phyloP scores from a whole-genome alignment of 1,284 basidiomycete species.

The Anthracocystis walkeri region DNA sequence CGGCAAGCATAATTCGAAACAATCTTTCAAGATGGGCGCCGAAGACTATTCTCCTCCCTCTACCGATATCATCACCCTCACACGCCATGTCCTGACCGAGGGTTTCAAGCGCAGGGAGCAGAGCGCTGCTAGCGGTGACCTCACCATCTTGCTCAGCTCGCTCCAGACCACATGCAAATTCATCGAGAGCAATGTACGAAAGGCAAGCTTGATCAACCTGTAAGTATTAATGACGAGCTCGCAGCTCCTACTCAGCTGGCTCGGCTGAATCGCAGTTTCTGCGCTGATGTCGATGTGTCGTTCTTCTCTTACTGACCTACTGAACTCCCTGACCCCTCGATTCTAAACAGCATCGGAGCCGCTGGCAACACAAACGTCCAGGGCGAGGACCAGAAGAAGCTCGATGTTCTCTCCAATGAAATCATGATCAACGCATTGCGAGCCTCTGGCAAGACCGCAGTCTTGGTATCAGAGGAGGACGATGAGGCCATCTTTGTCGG shows the following conservation, averaged over 20 bases:
- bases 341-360: slow-evolving; percentile 80
- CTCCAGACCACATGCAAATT: slow-evolving; percentile 88
- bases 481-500: slow-evolving; percentile 90
- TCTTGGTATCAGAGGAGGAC: slow-evolving; percentile 95
- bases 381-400: slow-evolving; percentile 99
- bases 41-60: slow-evolving; percentile 58
- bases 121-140: slow-evolving; percentile 76
- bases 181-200: slow-evolving; percentile 97
- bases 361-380: slow-evolving; percentile 97
- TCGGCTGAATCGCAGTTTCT: background rate
- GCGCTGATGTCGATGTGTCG: background rate
- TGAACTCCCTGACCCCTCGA: background rate
- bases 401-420: slow-evolving; percentile 96
- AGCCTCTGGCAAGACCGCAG: slow-evolving; percentile 93
- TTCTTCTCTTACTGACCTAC: background rate
- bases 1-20: background rate
- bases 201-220: slow-evolving; percentile 97
- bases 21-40: slow-evolving; percentile 35
- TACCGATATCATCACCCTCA: slow-evolving; percentile 68
- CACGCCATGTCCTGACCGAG: slow-evolving; percentile 66
- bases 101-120: slow-evolving; percentile 52
- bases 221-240: slow-evolving; percentile 71
- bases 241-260: too few species aligned
- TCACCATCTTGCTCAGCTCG: slow-evolving; percentile 92
- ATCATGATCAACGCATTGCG: slow-evolving; percentile 96